These are phyloP conservation scores for Ogataea salicorniae DNA, from an alignment of 805 yeast species.

Conservation along the genomic window DNA sequence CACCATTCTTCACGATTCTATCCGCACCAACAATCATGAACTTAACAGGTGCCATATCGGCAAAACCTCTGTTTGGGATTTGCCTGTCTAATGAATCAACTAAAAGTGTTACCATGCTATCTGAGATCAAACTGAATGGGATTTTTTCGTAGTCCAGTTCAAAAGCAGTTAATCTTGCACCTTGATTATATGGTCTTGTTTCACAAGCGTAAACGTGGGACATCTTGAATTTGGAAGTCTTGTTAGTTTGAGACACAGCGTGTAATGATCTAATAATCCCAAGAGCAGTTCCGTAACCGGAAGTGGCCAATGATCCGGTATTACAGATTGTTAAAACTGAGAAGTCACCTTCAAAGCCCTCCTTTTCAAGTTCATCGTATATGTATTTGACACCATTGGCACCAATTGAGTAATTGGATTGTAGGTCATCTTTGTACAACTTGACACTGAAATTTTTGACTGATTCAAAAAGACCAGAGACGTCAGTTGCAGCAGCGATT, in stretches of 20 bases:
- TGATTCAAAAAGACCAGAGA: conserved; percentile 22
- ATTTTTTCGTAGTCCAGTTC: conserved; percentile 81
- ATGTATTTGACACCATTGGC: conserved; percentile 75
- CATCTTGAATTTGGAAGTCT: conserved; percentile 39
- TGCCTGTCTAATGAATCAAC: conserved; percentile 40
- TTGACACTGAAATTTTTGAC: conserved; percentile 43
- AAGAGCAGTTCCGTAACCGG: conserved; percentile 96
- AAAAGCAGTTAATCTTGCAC: conserved; percentile 87
- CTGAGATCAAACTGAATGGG: conserved; percentile 86
- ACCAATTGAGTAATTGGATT: conserved; percentile 77
- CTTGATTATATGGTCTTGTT: conserved; percentile 96
- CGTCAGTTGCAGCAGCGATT: conserved; percentile 13
- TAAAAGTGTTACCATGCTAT: conserved; percentile 83
- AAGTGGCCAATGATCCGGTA: conserved; percentile 94
- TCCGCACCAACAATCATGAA: conserved; percentile 94
- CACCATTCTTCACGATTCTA: conserved; percentile 88
- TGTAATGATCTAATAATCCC: conserved; percentile 81
- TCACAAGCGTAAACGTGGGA: conserved; percentile 82
- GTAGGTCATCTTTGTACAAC: conserved; percentile 69
- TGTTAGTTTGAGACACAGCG: conserved; percentile 32
- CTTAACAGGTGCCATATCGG: conserved; percentile 59
- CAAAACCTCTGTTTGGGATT: conserved; percentile 20
- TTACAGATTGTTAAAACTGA: conserved; percentile 90
- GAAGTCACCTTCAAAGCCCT: conserved; percentile 57
- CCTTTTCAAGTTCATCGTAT: conserved; percentile 35